Evolutionary conservation across 2,329 filamentous ascomycete species (phyloP), one percentile per base, ranked within the genome.

Genomic region (Aspergillus jensenii): DNA sequence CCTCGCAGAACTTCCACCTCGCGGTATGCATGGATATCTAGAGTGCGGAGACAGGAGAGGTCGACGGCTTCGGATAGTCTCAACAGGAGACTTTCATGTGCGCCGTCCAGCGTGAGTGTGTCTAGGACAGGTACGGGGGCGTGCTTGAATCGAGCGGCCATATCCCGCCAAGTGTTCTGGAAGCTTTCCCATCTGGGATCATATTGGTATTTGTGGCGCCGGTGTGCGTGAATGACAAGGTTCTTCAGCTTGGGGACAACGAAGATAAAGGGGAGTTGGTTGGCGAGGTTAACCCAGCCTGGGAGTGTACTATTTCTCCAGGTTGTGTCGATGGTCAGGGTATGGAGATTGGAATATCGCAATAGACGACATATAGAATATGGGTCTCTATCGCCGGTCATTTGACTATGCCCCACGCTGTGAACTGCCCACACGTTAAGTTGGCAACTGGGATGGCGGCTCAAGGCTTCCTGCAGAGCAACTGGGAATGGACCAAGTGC

Each of bases 341-440:
- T 55, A 7, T 40, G 45, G 2, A 58, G 19, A 3, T 11, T 33
- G 11, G 23, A 50, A 1, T 1, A 14, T 12, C 27, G 9, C 9
- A 31, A 4, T 9, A 31, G 27, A 31, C 27, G 27, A 9, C 27
- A 31, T 31, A 31, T 33, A 7, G 23, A 50, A 7, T 15, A 14
- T 3, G 3, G 7, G 5, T 23, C 46, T 3, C 7, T 23, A 2
- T 17, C 4, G 8, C 4, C 11, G n/a, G n/a, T 9, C 15, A 43
- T 11, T 21, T 35, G 3, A 25, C 14, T 41, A 44, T 45, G 8
- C 15, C 11, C 25, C 17, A 53, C 4, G 6, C n/a, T 25, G 27
- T 62, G 59, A 15, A 19, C 15, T 1, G 7, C 40, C 54, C 57
- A 58, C 3, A 59, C 33, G 19, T 59, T 21, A 1, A 62, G 3